A percentile compares a stretch with the other conserved stretches of the same genome.
Conservation (phyloP, 2,329 filamentous ascomycete genomes). For the Teratosphaeria nubilosa region DNA sequence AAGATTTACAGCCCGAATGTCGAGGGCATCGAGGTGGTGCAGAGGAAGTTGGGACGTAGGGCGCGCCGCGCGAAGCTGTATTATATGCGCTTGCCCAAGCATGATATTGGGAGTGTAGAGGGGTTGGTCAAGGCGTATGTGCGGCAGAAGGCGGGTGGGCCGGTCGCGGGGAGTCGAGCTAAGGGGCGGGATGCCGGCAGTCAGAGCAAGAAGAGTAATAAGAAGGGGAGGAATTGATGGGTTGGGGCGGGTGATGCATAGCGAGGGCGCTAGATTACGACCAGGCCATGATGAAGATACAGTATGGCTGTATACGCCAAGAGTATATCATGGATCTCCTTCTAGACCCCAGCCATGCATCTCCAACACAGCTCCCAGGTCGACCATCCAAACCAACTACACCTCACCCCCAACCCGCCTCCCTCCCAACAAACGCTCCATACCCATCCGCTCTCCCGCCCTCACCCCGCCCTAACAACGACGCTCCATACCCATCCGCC, state of each 20-base stretch:
- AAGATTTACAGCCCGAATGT: constrained; percentile 90
- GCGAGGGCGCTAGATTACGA: neutral
- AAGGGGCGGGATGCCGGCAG: constrained; percentile 22
- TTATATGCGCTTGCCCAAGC: constrained; percentile 80
- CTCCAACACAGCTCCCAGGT: too few species aligned
- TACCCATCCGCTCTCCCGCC: too few species aligned
- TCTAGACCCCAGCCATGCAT: too few species aligned
- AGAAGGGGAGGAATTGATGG: neutral
- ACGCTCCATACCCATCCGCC: too few species aligned
- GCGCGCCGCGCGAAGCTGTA: constrained; percentile 79
- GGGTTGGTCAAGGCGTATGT: constrained; percentile 62
- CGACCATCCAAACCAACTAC: too few species aligned
- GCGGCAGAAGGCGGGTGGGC: constrained; percentile 36
- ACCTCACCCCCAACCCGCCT: too few species aligned
- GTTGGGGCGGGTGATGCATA: neutral
- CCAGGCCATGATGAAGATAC: too few species aligned
- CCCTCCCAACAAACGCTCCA: too few species aligned
- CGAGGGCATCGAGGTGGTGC: constrained; percentile 84
- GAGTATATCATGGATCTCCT: too few species aligned
- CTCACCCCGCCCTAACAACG: too few species aligned
- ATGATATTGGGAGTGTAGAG: constrained; percentile 80
- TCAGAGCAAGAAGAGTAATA: constrained; percentile 22
- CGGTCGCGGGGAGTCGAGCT: constrained; percentile 10
- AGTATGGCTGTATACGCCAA: too few species aligned
- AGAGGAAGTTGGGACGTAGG: constrained; percentile 57